These are phyloP conservation scores for Fusarium armeniacum DNA, from an alignment of 2,329 filamentous ascomycete genomes.

Conservation along the genomic window DNA sequence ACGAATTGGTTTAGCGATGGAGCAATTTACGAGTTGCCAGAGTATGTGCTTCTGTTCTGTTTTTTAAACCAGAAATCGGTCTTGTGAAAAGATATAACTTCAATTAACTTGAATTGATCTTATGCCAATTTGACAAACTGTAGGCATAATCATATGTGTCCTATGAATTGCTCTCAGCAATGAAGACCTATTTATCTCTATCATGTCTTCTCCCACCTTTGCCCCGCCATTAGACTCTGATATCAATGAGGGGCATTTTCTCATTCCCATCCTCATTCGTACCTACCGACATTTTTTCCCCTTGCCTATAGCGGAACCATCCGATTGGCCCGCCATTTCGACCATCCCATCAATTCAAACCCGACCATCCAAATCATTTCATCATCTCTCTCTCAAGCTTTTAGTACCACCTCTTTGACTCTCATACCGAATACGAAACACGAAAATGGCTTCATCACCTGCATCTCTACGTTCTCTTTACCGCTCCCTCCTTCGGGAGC, in stretches of 20 bases:
- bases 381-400: constrained; percentile 9
- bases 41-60: neutral
- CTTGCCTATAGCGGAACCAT: constrained; percentile 15
- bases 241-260: constrained; percentile 42
- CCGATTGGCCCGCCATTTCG: constrained; percentile 38
- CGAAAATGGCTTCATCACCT: constrained; percentile 56
- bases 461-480: constrained; percentile 81
- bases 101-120: neutral
- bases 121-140: no score
- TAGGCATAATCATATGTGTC: no score
- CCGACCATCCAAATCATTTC: constrained; percentile 16
- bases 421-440: neutral
- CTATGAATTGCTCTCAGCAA: neutral
- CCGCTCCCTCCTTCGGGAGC: constrained; percentile 88
- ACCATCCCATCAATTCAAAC: constrained; percentile 28
- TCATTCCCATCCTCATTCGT: constrained; percentile 2
- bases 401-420: neutral
- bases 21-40: constrained; percentile 6
- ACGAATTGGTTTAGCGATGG: constrained; percentile 10
- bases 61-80: neutral
- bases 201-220: constrained; percentile 9
- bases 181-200: neutral
- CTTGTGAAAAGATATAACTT: neutral
- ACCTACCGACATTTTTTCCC: constrained; percentile 38
- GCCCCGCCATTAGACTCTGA: constrained; percentile 40